Evolutionary conservation across 768 basidiomycete genomes (phyloP).

Genomic region (Kwoniella mangroviensis): DNA sequence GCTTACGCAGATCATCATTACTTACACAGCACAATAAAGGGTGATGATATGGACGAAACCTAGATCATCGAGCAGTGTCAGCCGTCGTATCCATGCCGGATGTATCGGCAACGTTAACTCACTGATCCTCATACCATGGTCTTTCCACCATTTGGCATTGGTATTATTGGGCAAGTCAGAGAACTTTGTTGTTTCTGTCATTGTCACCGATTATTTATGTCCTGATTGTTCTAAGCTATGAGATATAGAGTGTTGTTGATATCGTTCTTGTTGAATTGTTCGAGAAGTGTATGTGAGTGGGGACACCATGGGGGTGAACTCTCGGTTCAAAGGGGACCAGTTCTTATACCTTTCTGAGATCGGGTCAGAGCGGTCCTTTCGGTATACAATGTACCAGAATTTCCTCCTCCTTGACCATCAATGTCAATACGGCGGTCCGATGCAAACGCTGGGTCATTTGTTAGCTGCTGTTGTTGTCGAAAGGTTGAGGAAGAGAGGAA

Average conservation of each 20-base stretch:
- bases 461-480: not conserved
- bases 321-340: not conserved
- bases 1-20: not conserved
- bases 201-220: not conserved
- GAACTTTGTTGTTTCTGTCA: constrained; percentile 20
- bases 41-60: constrained; percentile 25
- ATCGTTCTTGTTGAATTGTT: not conserved
- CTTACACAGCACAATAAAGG: constrained; percentile 22
- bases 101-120: not conserved
- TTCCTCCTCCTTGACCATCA: not conserved
- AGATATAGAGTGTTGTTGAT: not conserved
- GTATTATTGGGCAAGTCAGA: constrained; percentile 36
- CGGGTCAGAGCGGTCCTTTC: not conserved
- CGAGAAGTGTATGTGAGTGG: not conserved
- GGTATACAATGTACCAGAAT: not conserved
- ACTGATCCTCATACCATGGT: constrained; percentile 33
- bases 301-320: constrained; percentile 9
- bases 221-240: not conserved
- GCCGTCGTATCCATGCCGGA: not conserved
- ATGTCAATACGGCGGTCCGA: not conserved
- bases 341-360: not conserved
- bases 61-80: not conserved
- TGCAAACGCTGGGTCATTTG: not conserved
- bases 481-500: constrained; percentile 7
- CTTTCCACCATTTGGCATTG: constrained; percentile 29